Evolutionary conservation across 23 red algal species (phyloP), one percentile per base, ranked within the genome.

Genomic region (Gracilaria caudata): DNA sequence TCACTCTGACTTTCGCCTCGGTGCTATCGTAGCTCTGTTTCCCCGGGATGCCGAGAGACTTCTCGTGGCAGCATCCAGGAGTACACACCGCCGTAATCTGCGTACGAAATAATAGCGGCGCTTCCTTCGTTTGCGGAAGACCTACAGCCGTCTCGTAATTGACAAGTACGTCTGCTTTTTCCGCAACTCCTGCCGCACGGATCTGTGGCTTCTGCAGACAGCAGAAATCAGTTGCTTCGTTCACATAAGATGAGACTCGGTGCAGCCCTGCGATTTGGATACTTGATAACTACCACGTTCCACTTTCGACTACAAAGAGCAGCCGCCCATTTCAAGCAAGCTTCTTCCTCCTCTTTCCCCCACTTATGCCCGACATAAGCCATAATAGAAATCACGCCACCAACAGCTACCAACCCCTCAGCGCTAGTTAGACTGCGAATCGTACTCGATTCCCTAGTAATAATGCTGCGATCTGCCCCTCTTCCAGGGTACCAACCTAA

Each of bases 351-450:
- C 61, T 94, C 90, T 13, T 65, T 65, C n/a, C 95, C 95, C 19
- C 85, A 34, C 36, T 89, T 51, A 57, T 98, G 95, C 21, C 91
- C 86, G 8, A 89, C 56, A 64, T 98, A 98, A 26, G 79, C 70
- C 78, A 83, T 88, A 13, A 98, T 82, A 34, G 85, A 80, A 68
- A 98, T 90, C n/a, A 98, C 64, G 7, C 95, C 95, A 17, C 78
- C 83, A 13, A 77, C 66, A 21, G 74, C 64, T 23, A 98, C 73
- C 44, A 91, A 51, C 24, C 64, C 51, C 45, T 71, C 73, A 19
- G 84, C 86, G 16, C 38, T 45, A 5, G 86, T 64, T 25, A 98
- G 70, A 79, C 95, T 98, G 12, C n/a, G 33, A 23, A 90, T 58
- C 23, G 95, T 98, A 43, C 68, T 85, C 21, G 19, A 33, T 7